Evolutionary conservation across 495 filamentous ascomycete genomes (phyloP).

Genomic region (Penicillium paradoxum): DNA sequence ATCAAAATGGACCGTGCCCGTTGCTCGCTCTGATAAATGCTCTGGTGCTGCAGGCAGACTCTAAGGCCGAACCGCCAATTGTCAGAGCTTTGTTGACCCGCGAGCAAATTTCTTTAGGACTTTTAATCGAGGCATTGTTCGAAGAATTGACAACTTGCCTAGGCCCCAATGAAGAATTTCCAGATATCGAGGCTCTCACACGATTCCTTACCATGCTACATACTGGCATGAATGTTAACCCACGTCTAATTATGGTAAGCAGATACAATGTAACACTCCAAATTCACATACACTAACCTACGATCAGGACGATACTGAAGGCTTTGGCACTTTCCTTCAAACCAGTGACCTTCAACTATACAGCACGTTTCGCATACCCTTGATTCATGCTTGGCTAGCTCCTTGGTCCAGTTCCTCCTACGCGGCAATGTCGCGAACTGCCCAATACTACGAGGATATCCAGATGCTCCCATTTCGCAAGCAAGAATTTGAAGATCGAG

Average conservation of each 20-base stretch:
- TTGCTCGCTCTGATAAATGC: constrained; percentile 92
- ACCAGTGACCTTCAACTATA: constrained; percentile 84
- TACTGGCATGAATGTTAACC: constrained; percentile 98
- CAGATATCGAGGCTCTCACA: constrained; percentile 84
- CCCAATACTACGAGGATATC: constrained; percentile 81
- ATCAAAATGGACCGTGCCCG: constrained; percentile 90
- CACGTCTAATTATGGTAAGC: constrained; percentile 61
- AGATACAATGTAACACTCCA: neutral
- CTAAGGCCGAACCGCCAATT: constrained; percentile 59
- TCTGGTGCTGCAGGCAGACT: constrained; percentile 70
- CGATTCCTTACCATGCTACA: constrained; percentile 82
- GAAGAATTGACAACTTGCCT: constrained; percentile 79
- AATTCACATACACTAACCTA: constrained; percentile 18
- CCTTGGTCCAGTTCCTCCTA: constrained; percentile 56
- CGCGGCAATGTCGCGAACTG: constrained; percentile 62
- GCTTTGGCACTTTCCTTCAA: constrained; percentile 68
- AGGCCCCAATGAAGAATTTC: constrained; percentile 54
- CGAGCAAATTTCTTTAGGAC: constrained; percentile 81
- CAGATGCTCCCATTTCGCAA: constrained; percentile 83
- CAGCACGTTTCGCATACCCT: constrained; percentile 75
- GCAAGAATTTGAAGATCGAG: constrained; percentile 79
- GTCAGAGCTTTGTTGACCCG: constrained; percentile 68
- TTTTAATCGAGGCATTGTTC: constrained; percentile 81
- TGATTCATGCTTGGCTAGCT: constrained; percentile 94
- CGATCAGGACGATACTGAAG: constrained; percentile 39